Evolutionary conservation across 148 eudicot genomes (phyloP), one percentile per base, ranked within the genome.

Genomic region (Persicaria maculosa): DNA sequence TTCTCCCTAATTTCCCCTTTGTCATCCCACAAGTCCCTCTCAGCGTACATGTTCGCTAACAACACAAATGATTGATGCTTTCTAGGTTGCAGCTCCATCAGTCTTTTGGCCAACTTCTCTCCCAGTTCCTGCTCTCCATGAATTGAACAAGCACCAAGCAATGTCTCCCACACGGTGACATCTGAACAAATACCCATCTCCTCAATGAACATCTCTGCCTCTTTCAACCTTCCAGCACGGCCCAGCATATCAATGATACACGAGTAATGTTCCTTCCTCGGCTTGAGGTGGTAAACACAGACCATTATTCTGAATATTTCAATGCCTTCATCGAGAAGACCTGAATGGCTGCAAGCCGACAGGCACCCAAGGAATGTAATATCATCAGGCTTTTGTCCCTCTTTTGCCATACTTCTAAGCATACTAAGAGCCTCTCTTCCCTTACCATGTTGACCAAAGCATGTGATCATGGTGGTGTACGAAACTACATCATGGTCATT

Each of bases 1-100:
- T 71, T 72, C 17, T 81, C 81, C 77, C 83, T 74, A 55, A 74
- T 46, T n/a, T 58, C 68, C 68, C 77, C 84, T 74, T 84, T 84
- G 47, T 84, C 78, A 9, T 81, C 74, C 82, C 84, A 84, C 74
- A 84, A 36, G 36, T 82, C 82, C 46, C 76, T 68, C 43, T 77
- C 82, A 50, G 84, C 86, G 75, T 84, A 81, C 68, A 84, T 75
- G 79, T 84, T 84, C 9, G 84, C 82, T 61, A 84, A 75, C 78
- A 79, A 50, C 44, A 81, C 82, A 74, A 74, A 84, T 1, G 82
- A 54, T n/a, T 71, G 80, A 36, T 74, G 80, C 20, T 54, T 75
- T 71, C 59, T 57, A 6, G 82, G 80, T 45, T 79, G 67, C 44
- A 84, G 46, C 19, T 79, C 80, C 50, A 79, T 58, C 25, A 84